Evolutionary conservation across 2,329 filamentous ascomycete genomes (phyloP).

Genomic region (Phialophora verrucosa): DNA sequence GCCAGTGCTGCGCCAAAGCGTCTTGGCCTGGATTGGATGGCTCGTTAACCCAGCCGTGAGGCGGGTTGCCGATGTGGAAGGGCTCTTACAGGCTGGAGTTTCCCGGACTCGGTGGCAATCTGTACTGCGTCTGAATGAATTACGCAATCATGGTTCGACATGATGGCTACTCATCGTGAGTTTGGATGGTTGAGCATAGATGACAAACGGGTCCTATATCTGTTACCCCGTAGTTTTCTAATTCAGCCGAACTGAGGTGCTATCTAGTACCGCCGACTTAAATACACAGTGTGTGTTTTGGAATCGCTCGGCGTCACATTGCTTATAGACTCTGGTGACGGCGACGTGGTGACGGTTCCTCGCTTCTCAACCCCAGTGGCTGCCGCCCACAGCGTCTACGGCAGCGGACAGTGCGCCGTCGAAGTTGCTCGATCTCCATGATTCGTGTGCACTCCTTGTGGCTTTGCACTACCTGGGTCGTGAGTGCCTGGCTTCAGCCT

Average conservation of each 20-base stretch:
- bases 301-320: not conserved
- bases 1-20: not conserved
- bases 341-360: not conserved
- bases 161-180: not conserved
- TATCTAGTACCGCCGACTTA: not conserved
- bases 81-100: not conserved
- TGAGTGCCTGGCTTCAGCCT: not conserved
- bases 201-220: not conserved
- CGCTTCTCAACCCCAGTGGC: not conserved
- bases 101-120: not conserved
- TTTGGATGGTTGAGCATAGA: not conserved
- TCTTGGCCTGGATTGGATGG: conserved; percentile 11
- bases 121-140: not conserved
- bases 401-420: not conserved
- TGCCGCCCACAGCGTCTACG: not conserved
- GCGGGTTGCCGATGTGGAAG: not conserved
- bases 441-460: not conserved
- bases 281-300: not conserved
- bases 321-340: not conserved
- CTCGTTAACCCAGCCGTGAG: conserved; percentile 17
- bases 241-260: not conserved
- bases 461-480: not conserved
- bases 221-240: not conserved
- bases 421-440: not conserved
- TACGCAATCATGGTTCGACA: not conserved